These are phyloP conservation scores for Alectoria sarmentosa DNA, from an alignment of 495 filamentous ascomycete genomes.

Conservation along the genomic window DNA sequence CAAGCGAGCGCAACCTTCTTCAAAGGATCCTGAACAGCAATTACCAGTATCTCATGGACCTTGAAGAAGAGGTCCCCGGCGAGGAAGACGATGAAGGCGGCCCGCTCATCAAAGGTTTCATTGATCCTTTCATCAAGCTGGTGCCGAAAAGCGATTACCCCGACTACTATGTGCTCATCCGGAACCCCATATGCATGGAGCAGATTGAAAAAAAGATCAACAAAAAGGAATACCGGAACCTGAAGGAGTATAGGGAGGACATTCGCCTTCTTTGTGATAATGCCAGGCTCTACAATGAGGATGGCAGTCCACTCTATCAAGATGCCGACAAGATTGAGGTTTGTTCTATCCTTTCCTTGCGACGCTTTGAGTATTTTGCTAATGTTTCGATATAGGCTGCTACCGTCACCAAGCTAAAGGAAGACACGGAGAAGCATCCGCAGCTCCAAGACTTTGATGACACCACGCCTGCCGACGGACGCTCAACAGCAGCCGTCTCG, in stretches of 20 bases:
- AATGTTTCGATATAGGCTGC: constrained; percentile 42
- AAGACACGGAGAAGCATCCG: constrained; percentile 62
- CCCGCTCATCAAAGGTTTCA: constrained; percentile 62
- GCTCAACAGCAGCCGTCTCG: constrained; percentile 57
- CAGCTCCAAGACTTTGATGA: constrained; percentile 68
- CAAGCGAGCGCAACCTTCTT: constrained; percentile 47
- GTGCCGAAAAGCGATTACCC: constrained; percentile 81
- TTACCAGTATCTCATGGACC: constrained; percentile 69
- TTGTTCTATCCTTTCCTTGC: constrained; percentile 27
- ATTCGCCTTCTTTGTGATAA: constrained; percentile 80
- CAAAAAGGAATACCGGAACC: constrained; percentile 77
- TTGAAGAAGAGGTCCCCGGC: constrained; percentile 52
- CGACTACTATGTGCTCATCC: constrained; percentile 91
- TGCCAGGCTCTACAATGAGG: constrained; percentile 92
- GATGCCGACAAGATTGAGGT: constrained; percentile 95
- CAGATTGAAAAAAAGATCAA: constrained; percentile 90
- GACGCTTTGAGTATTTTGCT: background rate
- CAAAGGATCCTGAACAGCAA: constrained; percentile 68
- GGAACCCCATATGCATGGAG: constrained; percentile 87
- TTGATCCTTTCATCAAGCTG: constrained; percentile 88
- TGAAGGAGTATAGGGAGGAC: constrained; percentile 75
- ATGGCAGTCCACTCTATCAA: constrained; percentile 79
- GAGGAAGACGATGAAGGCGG: constrained; percentile 55
- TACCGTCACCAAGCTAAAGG: constrained; percentile 58
- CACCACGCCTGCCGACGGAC: constrained; percentile 46